A percentile compares a stretch with the other conserved stretches of the same genome.
phyloP scores from a whole-genome alignment of 1,284 basidiomycete species.

The Gymnopus androsaceus region DNA sequence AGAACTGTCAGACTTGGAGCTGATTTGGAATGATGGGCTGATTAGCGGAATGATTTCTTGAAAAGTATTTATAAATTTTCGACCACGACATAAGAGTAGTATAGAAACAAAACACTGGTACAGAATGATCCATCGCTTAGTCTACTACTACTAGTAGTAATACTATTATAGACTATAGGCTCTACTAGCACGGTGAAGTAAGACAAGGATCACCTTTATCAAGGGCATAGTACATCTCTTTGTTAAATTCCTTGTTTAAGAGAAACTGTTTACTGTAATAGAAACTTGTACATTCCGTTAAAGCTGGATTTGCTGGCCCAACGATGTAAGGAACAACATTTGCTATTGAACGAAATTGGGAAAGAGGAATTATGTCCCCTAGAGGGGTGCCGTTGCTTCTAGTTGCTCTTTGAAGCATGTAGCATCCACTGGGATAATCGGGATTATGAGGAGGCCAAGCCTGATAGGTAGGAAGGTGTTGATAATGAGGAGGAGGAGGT shows the following conservation, averaged over 20 bases:
- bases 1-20: too few species aligned
- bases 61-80: too few species aligned
- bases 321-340: neutral
- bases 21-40: too few species aligned
- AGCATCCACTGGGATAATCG: neutral
- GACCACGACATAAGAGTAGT: too few species aligned
- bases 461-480: neutral
- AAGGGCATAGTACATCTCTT: neutral
- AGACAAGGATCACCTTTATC: neutral
- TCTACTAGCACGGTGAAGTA: too few species aligned
- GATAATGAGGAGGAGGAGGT: neutral
- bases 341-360: neutral
- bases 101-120: too few species aligned
- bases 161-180: too few species aligned
- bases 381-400: neutral
- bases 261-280: neutral
- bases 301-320: neutral
- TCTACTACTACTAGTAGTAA: too few species aligned
- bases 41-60: too few species aligned
- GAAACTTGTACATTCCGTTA: neutral
- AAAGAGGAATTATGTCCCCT: neutral
- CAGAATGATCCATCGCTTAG: too few species aligned
- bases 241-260: neutral
- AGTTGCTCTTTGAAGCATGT: neutral
- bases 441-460: neutral